These are phyloP conservation scores for Tripidium arundinaceum DNA, from an alignment of 202 grass and related monocot species.

Conservation along the genomic window DNA sequence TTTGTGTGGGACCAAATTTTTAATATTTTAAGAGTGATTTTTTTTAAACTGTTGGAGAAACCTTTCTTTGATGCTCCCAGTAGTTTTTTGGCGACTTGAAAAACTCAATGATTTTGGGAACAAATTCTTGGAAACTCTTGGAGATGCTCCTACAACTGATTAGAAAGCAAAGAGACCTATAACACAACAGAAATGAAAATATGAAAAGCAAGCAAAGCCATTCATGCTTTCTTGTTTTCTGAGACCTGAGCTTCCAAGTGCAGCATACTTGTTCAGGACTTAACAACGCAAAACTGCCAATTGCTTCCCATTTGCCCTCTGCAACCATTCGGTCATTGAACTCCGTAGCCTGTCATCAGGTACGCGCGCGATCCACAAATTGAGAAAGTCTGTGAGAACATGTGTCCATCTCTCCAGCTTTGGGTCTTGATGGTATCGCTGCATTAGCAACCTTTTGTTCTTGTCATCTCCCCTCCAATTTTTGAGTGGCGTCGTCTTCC, in stretches of 20 bases:
- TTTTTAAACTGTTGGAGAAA: no score
- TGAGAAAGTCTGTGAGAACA: neutral
- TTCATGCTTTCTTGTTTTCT: neutral
- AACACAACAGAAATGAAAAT: neutral
- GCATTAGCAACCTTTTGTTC: neutral
- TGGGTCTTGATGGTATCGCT: neutral
- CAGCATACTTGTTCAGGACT: neutral
- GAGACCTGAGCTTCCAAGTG: neutral
- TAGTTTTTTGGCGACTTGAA: no score
- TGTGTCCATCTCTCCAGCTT: conserved; percentile 1
- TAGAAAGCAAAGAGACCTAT: neutral
- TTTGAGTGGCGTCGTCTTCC: neutral
- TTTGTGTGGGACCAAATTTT: no score
- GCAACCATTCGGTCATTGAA: neutral
- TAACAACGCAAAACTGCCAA: neutral
- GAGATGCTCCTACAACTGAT: no score
- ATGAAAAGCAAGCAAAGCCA: neutral
- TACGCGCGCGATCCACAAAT: neutral
- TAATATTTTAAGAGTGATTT: no score
- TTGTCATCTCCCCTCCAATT: neutral
- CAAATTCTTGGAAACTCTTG: no score
- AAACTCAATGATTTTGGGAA: no score
- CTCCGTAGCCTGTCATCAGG: neutral
- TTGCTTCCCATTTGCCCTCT: conserved; percentile 3
- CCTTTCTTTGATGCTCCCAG: no score